Conservation (phyloP, 371 early-diverging fungal species). For the Mortierella sp. region DNA sequence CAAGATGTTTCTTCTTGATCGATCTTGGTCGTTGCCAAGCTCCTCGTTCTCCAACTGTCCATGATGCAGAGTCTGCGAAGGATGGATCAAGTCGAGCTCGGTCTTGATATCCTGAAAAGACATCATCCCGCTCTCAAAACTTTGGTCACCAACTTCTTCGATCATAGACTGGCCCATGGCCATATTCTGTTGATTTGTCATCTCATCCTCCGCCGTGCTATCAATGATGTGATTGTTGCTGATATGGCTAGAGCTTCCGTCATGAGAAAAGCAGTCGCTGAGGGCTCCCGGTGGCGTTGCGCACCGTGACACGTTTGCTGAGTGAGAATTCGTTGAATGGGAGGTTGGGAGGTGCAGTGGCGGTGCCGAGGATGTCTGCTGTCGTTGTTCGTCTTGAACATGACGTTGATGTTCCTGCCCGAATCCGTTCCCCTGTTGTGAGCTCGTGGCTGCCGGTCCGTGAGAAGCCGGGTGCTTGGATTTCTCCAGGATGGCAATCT, state of each 20-base stretch:
- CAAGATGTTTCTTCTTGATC: slow-evolving; percentile 23
- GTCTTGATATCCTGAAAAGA: slow-evolving; percentile 51
- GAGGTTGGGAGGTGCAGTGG: slow-evolving; percentile 1
- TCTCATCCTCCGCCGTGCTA: neutral
- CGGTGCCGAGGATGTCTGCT: slow-evolving; percentile 2
- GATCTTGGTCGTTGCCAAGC: slow-evolving; percentile 13
- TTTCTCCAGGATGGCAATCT: slow-evolving; percentile 46
- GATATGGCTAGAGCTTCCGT: neutral
- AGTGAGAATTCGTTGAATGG: neutral
- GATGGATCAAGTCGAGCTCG: slow-evolving; percentile 39
- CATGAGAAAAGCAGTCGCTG: neutral
- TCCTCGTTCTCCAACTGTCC: neutral
- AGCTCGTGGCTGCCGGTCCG: neutral
- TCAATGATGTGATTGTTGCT: neutral
- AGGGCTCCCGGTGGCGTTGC: neutral
- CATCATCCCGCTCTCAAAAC: slow-evolving; percentile 53
- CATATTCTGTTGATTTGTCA: slow-evolving; percentile 9
- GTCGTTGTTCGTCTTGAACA: too few species aligned
- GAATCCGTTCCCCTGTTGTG: neutral
- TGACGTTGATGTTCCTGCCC: neutral
- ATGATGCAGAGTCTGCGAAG: slow-evolving; percentile 15
- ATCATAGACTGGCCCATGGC: slow-evolving; percentile 10
- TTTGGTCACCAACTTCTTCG: slow-evolving; percentile 39
- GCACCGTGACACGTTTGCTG: neutral
- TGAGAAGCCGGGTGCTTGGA: slow-evolving; percentile 2